phyloP scores from a whole-genome alignment of 345 rosid genomes.

The Rhizophora apiculata region DNA sequence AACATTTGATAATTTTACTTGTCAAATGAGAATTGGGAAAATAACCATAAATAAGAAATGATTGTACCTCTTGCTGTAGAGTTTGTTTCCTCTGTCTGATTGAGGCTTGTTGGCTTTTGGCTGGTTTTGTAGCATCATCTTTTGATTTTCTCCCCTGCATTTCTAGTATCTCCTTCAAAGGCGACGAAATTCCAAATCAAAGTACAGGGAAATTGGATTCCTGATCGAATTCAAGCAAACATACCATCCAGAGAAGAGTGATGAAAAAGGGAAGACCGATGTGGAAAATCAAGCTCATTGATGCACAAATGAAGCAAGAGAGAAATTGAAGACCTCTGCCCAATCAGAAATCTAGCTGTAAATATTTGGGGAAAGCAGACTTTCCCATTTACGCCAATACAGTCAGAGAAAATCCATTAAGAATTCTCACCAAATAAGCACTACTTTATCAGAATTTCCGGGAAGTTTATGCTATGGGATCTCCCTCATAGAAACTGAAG shows the following conservation, averaged over 20 bases:
- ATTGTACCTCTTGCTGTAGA: slow-evolving; percentile 68
- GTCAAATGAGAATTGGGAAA: not conserved
- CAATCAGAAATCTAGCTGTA: not conserved
- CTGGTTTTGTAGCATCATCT: slow-evolving; percentile 33
- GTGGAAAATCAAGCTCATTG: not conserved
- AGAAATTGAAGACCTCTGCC: not conserved
- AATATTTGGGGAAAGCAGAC: not conserved
- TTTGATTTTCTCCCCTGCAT: slow-evolving; percentile 44
- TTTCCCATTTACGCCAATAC: not conserved
- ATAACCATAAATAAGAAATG: not conserved
- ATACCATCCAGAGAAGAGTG: not conserved
- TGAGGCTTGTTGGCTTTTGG: slow-evolving; percentile 28
- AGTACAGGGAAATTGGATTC: not conserved
- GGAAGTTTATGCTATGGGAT: slow-evolving; percentile 28
- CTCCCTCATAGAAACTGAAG: slow-evolving; percentile 28
- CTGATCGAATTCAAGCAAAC: not conserved
- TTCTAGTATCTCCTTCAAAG: slow-evolving; percentile 34
- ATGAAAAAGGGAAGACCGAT: not conserved
- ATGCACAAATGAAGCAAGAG: not conserved
- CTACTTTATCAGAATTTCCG: slow-evolving; percentile 10
- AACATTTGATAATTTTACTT: not conserved
- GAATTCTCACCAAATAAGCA: slow-evolving; percentile 17
- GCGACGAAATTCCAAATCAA: not conserved
- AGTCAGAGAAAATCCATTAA: slow-evolving; percentile 14
- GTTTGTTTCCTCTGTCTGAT: slow-evolving; percentile 57